Conservation (phyloP, 2,329 filamentous ascomycete genomes). For the Colletotrichum sublineola region DNA sequence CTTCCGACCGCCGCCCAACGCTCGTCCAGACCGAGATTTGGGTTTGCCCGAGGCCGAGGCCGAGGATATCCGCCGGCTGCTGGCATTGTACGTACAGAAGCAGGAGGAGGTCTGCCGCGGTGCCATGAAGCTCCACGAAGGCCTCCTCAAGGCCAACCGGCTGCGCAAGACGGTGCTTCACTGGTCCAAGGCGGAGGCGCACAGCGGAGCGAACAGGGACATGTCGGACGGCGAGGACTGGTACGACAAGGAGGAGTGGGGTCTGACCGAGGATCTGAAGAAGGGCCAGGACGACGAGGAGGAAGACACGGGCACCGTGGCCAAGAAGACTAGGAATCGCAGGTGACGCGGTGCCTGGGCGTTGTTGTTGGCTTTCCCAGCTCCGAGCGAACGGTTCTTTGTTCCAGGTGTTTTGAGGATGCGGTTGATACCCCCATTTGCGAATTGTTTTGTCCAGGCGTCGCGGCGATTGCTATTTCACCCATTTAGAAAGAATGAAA, state of each 20-base stretch:
- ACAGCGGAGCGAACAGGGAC: slow-evolving; percentile 74
- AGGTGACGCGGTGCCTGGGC: slow-evolving; percentile 50
- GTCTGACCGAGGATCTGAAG: slow-evolving; percentile 78
- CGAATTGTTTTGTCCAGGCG: slow-evolving; percentile 25
- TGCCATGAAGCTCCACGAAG: slow-evolving; percentile 75
- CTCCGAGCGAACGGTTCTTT: slow-evolving; percentile 1
- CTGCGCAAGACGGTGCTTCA: slow-evolving; percentile 78
- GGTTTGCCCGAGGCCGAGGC: slow-evolving; percentile 81
- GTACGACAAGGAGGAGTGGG: slow-evolving; percentile 88
- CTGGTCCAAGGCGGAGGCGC: slow-evolving; percentile 84
- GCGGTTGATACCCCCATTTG: slow-evolving; percentile 40
- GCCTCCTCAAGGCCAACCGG: slow-evolving; percentile 79
- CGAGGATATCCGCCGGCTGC: slow-evolving; percentile 80
- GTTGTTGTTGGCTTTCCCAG: slow-evolving; percentile 20
- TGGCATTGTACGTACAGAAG: slow-evolving; percentile 85
- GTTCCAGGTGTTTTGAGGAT: slow-evolving; percentile 30
- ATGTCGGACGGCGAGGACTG: slow-evolving; percentile 92
- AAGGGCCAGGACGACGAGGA: slow-evolving; percentile 89
- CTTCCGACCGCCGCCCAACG: slow-evolving; percentile 74
- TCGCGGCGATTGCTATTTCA: slow-evolving; percentile 15
- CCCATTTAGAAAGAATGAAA: slow-evolving; percentile 5
- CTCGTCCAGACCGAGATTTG: slow-evolving; percentile 76
- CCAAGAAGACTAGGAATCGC: slow-evolving; percentile 72
- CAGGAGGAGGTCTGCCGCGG: slow-evolving; percentile 86
- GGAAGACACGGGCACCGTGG: slow-evolving; percentile 73